Evolutionary conservation across 140 eudicot species (phyloP).

Genomic region (Oenanthe javanica): DNA sequence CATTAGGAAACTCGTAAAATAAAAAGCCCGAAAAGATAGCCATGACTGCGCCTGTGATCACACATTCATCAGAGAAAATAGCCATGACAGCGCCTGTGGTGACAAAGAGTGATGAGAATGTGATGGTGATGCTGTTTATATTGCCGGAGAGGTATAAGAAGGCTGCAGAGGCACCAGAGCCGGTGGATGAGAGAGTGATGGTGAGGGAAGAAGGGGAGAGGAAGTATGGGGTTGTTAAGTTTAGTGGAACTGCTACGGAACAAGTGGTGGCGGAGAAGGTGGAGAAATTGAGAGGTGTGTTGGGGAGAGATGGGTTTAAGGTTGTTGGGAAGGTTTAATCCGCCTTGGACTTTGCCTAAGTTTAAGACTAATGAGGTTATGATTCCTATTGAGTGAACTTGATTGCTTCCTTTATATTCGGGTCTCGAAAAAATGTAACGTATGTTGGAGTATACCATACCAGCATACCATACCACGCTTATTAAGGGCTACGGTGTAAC

Average conservation of each 20-base stretch:
- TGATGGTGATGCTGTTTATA: constrained; percentile 62
- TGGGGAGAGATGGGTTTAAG: constrained; percentile 73
- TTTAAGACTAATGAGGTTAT: constrained; percentile 79
- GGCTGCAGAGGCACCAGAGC: constrained; percentile 80
- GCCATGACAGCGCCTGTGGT: constrained; percentile 65
- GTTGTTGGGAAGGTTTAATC: constrained; percentile 72
- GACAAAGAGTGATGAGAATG: constrained; percentile 21
- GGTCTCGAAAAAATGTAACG: too few relatives aligned
- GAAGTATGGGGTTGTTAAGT: constrained; percentile 72
- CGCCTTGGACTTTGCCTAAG: constrained; percentile 83
- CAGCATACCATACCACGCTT: too few relatives aligned
- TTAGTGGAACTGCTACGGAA: constrained; percentile 67
- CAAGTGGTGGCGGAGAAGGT: constrained; percentile 60
- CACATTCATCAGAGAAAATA: constrained; percentile 38
- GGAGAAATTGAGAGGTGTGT: constrained; percentile 38
- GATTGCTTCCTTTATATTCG: too few relatives aligned
- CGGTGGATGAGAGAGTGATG: constrained; percentile 96
- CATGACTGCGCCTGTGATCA: constrained; percentile 66
- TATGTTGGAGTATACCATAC: too few relatives aligned
- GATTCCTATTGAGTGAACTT: constrained; percentile 24
- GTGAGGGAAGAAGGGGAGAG: constrained; percentile 64
- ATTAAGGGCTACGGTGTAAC: too few relatives aligned
- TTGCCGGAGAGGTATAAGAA: constrained; percentile 55
- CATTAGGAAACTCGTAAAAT: constrained; percentile 63
- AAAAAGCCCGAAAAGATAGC: constrained; percentile 46